These are phyloP conservation scores for Mallotus japonicus DNA, from an alignment of 441 rosid species.

Conservation along the genomic window DNA sequence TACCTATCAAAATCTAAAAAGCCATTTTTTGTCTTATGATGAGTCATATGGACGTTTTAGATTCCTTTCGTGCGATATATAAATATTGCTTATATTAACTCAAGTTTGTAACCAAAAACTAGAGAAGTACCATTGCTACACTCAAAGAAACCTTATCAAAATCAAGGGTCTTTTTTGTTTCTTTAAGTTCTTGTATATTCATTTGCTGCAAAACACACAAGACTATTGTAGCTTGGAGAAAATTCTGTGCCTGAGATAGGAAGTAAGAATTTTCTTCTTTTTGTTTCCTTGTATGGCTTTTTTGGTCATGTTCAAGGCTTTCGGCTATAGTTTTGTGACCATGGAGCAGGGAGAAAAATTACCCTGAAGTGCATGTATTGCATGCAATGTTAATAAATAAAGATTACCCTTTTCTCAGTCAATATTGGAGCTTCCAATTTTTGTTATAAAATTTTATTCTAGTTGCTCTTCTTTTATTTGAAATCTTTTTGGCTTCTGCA, in stretches of 20 bases:
- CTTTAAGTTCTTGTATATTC: not conserved
- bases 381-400: too few species aligned
- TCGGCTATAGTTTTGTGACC: too few species aligned
- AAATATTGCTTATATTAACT: slow-evolving; percentile 6
- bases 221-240: not conserved
- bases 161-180: not conserved
- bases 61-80: slow-evolving; percentile 29
- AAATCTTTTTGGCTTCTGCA: not conserved
- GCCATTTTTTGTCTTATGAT: slow-evolving; percentile 13
- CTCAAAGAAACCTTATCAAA: not conserved
- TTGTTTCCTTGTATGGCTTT: too few species aligned
- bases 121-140: not conserved
- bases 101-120: too few species aligned
- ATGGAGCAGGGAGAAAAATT: too few species aligned
- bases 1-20: not conserved
- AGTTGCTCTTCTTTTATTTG: not conserved
- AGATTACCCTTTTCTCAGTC: not conserved
- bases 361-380: too few species aligned
- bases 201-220: not conserved
- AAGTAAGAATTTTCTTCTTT: too few species aligned
- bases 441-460: too few species aligned
- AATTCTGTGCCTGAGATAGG: too few species aligned
- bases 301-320: too few species aligned
- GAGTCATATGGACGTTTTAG: slow-evolving; percentile 29
- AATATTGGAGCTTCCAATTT: not conserved